Conservation (phyloP, 2,329 filamentous ascomycete species). For the Lasiodiplodia sp. region DNA sequence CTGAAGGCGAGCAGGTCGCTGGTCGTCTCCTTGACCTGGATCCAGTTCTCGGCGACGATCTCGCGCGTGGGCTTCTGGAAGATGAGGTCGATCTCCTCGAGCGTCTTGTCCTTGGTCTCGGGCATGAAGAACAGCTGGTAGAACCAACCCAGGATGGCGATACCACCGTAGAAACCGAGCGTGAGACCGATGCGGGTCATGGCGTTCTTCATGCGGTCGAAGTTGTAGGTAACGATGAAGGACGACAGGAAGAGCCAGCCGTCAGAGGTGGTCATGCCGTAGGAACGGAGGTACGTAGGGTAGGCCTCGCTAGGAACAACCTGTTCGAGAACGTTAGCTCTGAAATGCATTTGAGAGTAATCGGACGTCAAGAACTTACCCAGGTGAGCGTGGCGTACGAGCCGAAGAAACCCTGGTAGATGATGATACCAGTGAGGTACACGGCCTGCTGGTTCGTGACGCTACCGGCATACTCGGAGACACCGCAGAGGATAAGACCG, state of each 20-base stretch:
- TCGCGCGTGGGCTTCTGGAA: slow-evolving; percentile 70
- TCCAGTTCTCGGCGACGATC: slow-evolving; percentile 66
- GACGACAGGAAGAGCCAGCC: slow-evolving; percentile 73
- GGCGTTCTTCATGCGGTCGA: slow-evolving; percentile 71
- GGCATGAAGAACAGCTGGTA: slow-evolving; percentile 80
- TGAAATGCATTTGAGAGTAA: neutral
- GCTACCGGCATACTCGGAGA: slow-evolving; percentile 65
- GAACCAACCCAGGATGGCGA: slow-evolving; percentile 72
- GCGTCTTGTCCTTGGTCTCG: slow-evolving; percentile 72
- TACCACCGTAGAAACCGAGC: slow-evolving; percentile 77
- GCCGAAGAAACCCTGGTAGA: slow-evolving; percentile 47
- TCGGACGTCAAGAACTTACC: slow-evolving; percentile 25
- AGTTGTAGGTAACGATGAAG: slow-evolving; percentile 80
- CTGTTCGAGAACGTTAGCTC: neutral
- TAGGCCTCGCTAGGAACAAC: slow-evolving; percentile 70
- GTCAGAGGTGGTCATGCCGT: slow-evolving; percentile 76
- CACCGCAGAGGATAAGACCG: slow-evolving; percentile 71
- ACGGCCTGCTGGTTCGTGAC: slow-evolving; percentile 61
- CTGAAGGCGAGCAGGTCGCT: slow-evolving; percentile 54
- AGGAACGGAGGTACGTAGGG: slow-evolving; percentile 74
- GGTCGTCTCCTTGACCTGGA: slow-evolving; percentile 54
- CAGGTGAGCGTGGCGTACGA: slow-evolving; percentile 46
- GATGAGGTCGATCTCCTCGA: slow-evolving; percentile 75
- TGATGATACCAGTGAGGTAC: slow-evolving; percentile 71
- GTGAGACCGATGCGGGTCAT: slow-evolving; percentile 71